A percentile compares a stretch with the other conserved stretches of the same genome.
phyloP scores from a whole-genome alignment of 345 rosid genomes.

The Citrus reticulata region DNA sequence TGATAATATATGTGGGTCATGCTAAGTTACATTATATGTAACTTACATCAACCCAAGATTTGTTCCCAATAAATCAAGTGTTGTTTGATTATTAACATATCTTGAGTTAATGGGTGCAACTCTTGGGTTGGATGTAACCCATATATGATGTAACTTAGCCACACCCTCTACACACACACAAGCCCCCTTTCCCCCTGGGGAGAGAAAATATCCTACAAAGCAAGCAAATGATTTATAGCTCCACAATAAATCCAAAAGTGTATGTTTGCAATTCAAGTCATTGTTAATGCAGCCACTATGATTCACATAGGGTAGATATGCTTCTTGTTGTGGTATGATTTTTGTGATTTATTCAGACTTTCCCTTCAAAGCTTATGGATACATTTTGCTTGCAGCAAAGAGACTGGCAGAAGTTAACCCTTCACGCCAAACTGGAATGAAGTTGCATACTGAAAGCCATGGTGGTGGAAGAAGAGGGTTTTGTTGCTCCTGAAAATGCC shows the following conservation, averaged over 20 bases:
- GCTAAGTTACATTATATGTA: too few species aligned
- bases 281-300: background rate
- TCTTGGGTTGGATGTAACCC: too few species aligned
- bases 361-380: background rate
- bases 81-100: too few species aligned
- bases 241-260: background rate
- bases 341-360: background rate
- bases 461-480: constrained; percentile 46
- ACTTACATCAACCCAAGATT: too few species aligned
- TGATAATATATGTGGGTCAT: too few species aligned
- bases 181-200: background rate
- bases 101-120: too few species aligned
- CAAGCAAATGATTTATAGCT: background rate
- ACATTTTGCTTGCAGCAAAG: constrained; percentile 48
- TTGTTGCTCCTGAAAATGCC: constrained; percentile 48
- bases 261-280: background rate
- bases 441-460: constrained; percentile 40
- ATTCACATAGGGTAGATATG: background rate
- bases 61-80: too few species aligned
- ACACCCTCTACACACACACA: too few species aligned
- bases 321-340: background rate
- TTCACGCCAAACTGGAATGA: constrained; percentile 59
- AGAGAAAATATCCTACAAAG: background rate
- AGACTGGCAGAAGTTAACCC: constrained; percentile 61
- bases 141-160: too few species aligned